These are phyloP conservation scores for Microcos paniculata DNA, from an alignment of 345 rosid species.

Conservation along the genomic window DNA sequence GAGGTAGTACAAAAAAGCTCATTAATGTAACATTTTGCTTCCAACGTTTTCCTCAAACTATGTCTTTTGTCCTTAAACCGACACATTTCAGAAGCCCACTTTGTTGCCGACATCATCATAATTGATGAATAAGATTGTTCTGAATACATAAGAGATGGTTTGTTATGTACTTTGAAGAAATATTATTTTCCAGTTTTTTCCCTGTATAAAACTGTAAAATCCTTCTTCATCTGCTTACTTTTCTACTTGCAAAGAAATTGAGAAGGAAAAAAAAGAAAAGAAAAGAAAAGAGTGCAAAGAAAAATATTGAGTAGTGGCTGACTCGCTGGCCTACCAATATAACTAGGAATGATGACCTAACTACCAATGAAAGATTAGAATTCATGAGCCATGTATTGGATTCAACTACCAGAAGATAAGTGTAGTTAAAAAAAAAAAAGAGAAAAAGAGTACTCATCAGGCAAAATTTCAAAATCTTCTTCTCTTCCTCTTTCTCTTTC, in stretches of 20 bases:
- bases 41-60: not conserved
- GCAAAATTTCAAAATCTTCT: not conserved
- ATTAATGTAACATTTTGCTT: constrained; percentile 10
- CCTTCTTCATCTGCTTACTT: not conserved
- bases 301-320: not conserved
- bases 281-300: not conserved
- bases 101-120: constrained; percentile 36
- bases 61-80: constrained; percentile 12
- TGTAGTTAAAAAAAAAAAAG: not conserved
- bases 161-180: not conserved
- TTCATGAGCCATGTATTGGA: constrained; percentile 14
- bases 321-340: constrained; percentile 29
- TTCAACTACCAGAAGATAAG: not conserved
- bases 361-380: constrained; percentile 31
- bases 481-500: not conserved
- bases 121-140: constrained; percentile 5
- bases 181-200: not conserved
- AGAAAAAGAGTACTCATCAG: not conserved
- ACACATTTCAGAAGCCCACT: not conserved
- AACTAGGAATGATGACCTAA: constrained; percentile 41
- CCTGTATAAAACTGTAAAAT: not conserved
- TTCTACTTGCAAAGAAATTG: not conserved
- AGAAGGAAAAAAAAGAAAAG: not conserved
- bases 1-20: constrained; percentile 1
- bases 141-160: not conserved